These are phyloP conservation scores for Hypocreales sp. DNA, from an alignment of 2,329 filamentous ascomycete genomes.

Conservation along the genomic window DNA sequence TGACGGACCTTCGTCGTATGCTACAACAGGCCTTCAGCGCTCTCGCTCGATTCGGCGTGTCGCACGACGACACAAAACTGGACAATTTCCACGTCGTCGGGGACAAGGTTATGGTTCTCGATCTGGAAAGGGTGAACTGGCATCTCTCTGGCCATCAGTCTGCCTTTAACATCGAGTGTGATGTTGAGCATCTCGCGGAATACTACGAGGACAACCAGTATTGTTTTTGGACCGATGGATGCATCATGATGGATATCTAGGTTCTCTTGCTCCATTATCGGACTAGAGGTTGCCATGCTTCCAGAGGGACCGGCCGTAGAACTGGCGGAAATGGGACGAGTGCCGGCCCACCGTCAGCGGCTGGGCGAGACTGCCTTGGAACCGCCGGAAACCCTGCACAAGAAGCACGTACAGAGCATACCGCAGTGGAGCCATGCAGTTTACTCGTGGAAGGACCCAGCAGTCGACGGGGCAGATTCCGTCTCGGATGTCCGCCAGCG, in stretches of 20 bases:
- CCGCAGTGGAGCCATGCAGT: no score
- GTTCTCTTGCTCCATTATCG: not conserved
- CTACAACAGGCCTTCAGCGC: slow-evolving; percentile 10
- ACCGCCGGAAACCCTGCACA: no score
- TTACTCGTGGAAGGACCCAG: no score
- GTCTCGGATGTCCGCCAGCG: no score
- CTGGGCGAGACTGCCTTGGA: no score
- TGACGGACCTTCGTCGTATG: slow-evolving; percentile 9
- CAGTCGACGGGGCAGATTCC: no score
- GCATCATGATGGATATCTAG: not conserved
- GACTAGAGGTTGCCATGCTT: not conserved
- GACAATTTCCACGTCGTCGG: slow-evolving; percentile 8
- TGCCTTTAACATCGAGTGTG: not conserved
- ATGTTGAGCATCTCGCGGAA: not conserved
- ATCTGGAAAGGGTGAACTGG: slow-evolving; percentile 4
- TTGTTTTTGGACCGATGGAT: not conserved
- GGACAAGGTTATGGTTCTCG: slow-evolving; percentile 6
- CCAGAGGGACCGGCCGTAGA: no score
- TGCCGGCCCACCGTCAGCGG: no score
- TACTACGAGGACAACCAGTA: not conserved
- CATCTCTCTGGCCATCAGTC: not conserved
- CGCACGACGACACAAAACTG: slow-evolving; percentile 8
- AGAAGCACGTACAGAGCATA: no score
- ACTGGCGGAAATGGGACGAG: no score
- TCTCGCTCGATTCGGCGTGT: slow-evolving; percentile 5